Base-by-base conservation (phyloP, 176 grass and related monocot genomes). In the Saccharum officinarum region DNA sequence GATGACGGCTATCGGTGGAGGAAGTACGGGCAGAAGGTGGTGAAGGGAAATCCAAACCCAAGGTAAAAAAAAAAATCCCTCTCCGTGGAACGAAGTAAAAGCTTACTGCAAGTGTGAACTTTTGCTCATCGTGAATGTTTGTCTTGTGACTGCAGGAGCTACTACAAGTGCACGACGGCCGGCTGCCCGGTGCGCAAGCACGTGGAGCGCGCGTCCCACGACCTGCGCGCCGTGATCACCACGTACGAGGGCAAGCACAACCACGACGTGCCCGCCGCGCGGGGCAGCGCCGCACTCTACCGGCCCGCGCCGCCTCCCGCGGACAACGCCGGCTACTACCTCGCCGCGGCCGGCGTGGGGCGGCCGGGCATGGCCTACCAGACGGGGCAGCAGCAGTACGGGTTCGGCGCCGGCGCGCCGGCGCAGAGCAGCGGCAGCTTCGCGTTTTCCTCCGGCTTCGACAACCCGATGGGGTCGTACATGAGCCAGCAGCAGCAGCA, bases 231-330 rank as follows among this genome's bases (percentile, higher is more conserved):
- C 14, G 95, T 98, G 89, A 93, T 98, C 89, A 98, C 95, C 36
- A 98, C 95, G 45, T 98, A 98, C 76, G 95, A 98, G 77, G 95
- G 95, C 12, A 98, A 98, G 88, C 95, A 98, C 83, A 98, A 98
- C 85, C 95, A 98, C 73, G 95, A 98, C 38, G 92, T 98, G 54
- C 95, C 95, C 0, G 93, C 91, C 3, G 93, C 95, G 25, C 83
- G 93, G 25, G 95, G 95, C 18, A 93, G 91, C 85, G 88, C 84
- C 1, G 80, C 90, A 5, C 88, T 90, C 63, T 95, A 95, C 75
- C 87, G 93, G 3, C 50, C 89, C 36, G 71, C 82, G 63, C 90
- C 85, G 13, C 88, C 90, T 23, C 28, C 65, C 0, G 67, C 50
- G 10, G 88, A 91, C 69, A 83, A 63, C 72, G 77, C 30, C 28